Base-by-base conservation (phyloP, 352 stramenopile species). In the Lagenidium giganteum region DNA sequence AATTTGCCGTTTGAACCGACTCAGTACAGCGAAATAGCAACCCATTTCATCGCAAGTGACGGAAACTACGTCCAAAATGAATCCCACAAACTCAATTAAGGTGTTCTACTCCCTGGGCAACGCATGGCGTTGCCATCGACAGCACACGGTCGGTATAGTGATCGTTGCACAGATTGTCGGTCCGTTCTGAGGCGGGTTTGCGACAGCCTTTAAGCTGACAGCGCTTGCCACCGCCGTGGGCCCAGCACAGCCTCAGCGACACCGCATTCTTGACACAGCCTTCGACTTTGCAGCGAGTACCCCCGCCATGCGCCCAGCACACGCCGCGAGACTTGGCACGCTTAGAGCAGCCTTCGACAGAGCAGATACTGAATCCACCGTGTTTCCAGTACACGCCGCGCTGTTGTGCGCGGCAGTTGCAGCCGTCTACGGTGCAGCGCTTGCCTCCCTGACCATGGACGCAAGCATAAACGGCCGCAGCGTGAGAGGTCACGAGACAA, bases 391-490 rank as follows among this genome's bases (percentile, higher is more conserved):
- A 71, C 8, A 68, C 37, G 6, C 61, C 61, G 30, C 54, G 57
- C 36, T 71, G 68, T 36, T 71, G 57, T 0, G 61, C 61, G n/a
- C 61, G 49, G 28, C 57, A 68, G 36, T 65, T 62, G 47, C 61
- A 71, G 6, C 47, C 57, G 18, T 66, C 61, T 27, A 68, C 56
- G 14, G 59, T 59, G 49, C 64, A 74, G 4, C 60, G 59, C 49
- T 74, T 74, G 25, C 64, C 64, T 13, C 64, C 64, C 56, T 68
- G 23, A n/a, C n/a, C n/a, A n/a, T n/a, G n/a, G n/a, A n/a, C 17
- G 22, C 11, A n/a, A n/a, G n/a, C n/a, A n/a, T n/a, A 18, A 51
- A n/a, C n/a, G n/a, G n/a, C n/a, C n/a, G 25, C 42, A 36, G 25
- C 30, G 18, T 29, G 27, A 23, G 43, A 38, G 9, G 32, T 47